Conservation (phyloP, 2,329 filamentous ascomycete genomes). For the Madurella fahalii region DNA sequence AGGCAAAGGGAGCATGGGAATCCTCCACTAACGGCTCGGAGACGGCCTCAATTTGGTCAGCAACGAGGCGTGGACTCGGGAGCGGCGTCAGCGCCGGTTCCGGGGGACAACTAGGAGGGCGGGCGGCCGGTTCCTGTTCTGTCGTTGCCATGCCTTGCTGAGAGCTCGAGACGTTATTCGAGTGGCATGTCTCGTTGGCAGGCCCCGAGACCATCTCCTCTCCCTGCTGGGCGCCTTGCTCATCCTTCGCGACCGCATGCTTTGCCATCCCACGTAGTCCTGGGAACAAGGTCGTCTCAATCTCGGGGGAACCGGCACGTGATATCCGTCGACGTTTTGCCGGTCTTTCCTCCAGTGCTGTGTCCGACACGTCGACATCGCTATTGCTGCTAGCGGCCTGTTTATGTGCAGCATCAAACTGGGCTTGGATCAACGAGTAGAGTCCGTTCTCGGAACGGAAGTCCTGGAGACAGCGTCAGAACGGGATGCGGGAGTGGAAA, state of each 20-base stretch:
- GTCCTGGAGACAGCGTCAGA: slow-evolving; percentile 45
- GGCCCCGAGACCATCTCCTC: not conserved
- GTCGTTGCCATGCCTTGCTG: not conserved
- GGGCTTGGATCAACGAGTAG: slow-evolving; percentile 67
- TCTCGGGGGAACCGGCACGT: slow-evolving; percentile 17
- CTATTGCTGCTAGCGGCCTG: slow-evolving; percentile 29
- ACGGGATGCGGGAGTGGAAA: not conserved
- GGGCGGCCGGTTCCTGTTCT: not conserved
- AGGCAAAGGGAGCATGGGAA: slow-evolving; percentile 7
- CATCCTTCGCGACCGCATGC: not conserved
- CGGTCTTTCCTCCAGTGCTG: slow-evolving; percentile 26
- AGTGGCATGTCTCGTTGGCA: not conserved
- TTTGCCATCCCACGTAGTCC: not conserved
- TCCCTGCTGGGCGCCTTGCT: not conserved
- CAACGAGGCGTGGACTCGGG: not conserved
- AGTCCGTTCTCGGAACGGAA: slow-evolving; percentile 70
- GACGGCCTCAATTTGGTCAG: not conserved
- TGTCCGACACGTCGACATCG: slow-evolving; percentile 29
- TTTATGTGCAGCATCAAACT: slow-evolving; percentile 52
- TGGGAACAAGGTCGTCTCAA: slow-evolving; percentile 3
- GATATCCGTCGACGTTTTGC: slow-evolving; percentile 35
- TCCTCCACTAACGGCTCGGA: not conserved
- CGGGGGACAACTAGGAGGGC: too few species aligned
- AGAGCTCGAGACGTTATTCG: not conserved
- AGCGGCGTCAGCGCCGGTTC: not conserved